Base-by-base conservation (phyloP, 352 stramenopile species). In the Phytophthora crassamura region DNA sequence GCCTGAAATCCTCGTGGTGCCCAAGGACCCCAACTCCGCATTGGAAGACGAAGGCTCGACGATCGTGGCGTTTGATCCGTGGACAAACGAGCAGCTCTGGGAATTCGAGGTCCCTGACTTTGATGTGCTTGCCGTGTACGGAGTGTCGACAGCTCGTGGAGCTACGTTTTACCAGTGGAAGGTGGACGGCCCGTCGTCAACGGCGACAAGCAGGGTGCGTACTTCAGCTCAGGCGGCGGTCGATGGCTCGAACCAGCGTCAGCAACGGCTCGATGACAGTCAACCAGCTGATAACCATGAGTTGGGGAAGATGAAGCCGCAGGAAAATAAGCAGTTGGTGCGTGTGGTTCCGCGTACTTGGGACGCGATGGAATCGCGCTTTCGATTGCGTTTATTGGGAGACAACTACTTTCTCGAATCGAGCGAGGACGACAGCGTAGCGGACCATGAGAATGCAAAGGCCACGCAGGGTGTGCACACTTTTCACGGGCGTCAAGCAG, bases 141-240 rank as follows among this genome's bases (percentile, higher is more conserved):
- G 84, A 32, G 58, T 93, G 12, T 90, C 82, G 8, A 73, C 80
- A 10, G 61, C 48, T 14, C 78, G 72, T 33, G 82, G 75, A 38
- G 58, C 74, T 20, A 86, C 74, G 11, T 93, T 93, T 42, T 93
- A 78, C 65, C 67, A 88, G 49, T 93, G 84, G 84, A 86, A 77
- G 25, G 76, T 91, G 7, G 79, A 90, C 28, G 84, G 84, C 3
- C 84, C 84, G 16, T 93, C 84, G 4, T 86, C 84, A 20, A 82
- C 59, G 40, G 40, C 36, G 15, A 57, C 60, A n/a, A 64, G 18
- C 35, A 47, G 28, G 18, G 33, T 39, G 30, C 52, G 22, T 8
- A 40, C 20, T 1, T 16, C 63, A 36, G 20, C 35, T 33, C 62
- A 62, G 20, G 47, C 65, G 22, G 32, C 40, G n/a, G 33, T 12